These are phyloP conservation scores for Phytophthora hibernalis DNA, from an alignment of 352 stramenopile genomes.

Conservation along the genomic window DNA sequence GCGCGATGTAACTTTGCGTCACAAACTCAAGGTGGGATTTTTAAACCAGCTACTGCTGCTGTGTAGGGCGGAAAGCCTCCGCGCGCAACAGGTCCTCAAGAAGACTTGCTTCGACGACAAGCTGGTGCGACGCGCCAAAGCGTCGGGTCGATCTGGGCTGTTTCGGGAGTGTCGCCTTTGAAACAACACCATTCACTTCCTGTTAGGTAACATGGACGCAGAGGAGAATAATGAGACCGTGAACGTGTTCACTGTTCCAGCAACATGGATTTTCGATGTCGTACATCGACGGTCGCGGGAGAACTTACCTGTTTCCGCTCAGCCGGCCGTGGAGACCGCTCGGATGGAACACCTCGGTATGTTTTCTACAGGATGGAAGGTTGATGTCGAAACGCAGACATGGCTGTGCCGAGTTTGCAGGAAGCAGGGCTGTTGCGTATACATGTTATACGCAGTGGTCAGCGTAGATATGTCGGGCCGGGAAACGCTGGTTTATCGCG, in stretches of 20 bases:
- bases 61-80: conserved; percentile 4
- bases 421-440: conserved; percentile 13
- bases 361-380: background rate
- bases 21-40: conserved; percentile 10
- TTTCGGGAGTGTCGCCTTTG: background rate
- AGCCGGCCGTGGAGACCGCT: background rate
- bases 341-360: conserved; percentile 13
- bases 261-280: background rate
- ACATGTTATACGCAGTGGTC: background rate
- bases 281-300: background rate
- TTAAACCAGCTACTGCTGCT: background rate
- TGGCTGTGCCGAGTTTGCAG: conserved; percentile 10
- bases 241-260: background rate
- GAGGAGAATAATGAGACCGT: background rate
- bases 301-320: conserved; percentile 1
- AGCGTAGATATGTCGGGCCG: background rate
- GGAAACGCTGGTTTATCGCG: conserved; percentile 10
- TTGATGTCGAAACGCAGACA: background rate
- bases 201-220: background rate
- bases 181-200: conserved; percentile 2
- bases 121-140: background rate
- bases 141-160: background rate
- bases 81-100: background rate
- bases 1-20: conserved; percentile 21
- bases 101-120: background rate